Evolutionary conservation across 1,284 basidiomycete species (phyloP), one percentile per base, ranked within the genome.

Genomic region (Ustilago hordei): DNA sequence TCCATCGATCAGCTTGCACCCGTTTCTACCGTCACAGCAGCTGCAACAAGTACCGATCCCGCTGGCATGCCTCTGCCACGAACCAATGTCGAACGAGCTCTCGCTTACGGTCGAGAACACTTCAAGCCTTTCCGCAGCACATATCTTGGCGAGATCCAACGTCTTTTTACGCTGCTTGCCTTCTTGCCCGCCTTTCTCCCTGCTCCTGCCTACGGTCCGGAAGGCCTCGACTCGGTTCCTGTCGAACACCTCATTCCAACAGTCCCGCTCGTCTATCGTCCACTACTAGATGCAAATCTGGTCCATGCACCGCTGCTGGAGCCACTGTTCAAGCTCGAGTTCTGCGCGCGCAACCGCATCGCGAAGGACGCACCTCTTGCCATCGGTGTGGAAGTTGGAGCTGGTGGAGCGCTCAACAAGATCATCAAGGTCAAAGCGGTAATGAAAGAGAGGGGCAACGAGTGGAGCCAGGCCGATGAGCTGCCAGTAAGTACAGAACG

Each of bases 341-440:
- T 93, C 82, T 97, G 95, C 85, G 92, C 94, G 4, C 90, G 90
- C 78, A 88, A 95, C 35, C 92, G 93, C 3, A 93, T 95, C 91
- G 92, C 95, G 71, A 90, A 92, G 67, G 93, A 95, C 77, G 91
- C 94, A 12, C 93, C 95, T 0, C 88, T 98, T 50, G 89, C 92
- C 58, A 93, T 96, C 5, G 92, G 94, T 0, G 93, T 93, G 0
- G 94, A 95, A 82, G 92, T 98, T 57, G 95, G 95, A 1, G 93
- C 93, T 0, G 93, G 93, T 6, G 93, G 94, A 0, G 94, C 94
- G 1, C 87, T 98, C 64, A 92, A 92, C 12, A 90, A 92, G 72
- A 95, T 97, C 68, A 93, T 96, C 88, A 97, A 96, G 86, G 95
- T 93, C 8, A 90, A 93, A 73, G 93, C 92, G 75, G 92, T 98